phyloP scores from a whole-genome alignment of 345 rosid species.

The Atalantia buxifolia region DNA sequence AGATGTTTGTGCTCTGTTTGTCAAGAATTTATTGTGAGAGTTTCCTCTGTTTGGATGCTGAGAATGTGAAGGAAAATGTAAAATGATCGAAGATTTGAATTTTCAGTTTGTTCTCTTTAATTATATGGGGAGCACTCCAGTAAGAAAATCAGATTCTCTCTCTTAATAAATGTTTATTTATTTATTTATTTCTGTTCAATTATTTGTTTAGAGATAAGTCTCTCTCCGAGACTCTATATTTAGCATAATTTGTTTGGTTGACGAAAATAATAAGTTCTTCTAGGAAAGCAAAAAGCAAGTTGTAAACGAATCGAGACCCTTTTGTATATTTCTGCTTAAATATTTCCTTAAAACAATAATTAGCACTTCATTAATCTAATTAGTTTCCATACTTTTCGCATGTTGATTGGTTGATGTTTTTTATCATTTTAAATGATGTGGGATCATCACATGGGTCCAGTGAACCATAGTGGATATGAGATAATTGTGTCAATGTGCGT shows the following conservation, averaged over 20 bases:
- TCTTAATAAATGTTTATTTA: neutral
- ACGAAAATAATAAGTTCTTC: neutral
- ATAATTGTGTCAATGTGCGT: neutral
- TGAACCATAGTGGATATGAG: neutral
- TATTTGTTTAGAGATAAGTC: neutral
- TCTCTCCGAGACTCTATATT: neutral
- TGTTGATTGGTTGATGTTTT: neutral
- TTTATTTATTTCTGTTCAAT: neutral
- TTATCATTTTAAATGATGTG: neutral
- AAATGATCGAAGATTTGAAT: neutral
- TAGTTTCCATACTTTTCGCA: neutral
- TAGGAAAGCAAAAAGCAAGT: neutral
- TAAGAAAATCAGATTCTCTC: neutral
- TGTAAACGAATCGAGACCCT: neutral
- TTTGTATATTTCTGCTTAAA: neutral
- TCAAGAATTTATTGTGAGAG: neutral
- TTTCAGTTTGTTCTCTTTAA: neutral
- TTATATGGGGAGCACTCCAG: neutral
- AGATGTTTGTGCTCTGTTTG: neutral
- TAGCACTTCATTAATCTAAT: neutral
- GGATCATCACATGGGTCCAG: neutral
- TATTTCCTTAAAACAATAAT: neutral
- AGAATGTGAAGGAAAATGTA: neutral
- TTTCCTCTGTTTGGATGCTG: neutral
- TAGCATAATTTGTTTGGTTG: neutral